Evolutionary conservation across 2,329 filamentous ascomycete genomes (phyloP).

Genomic region (Aspergillus sp.): DNA sequence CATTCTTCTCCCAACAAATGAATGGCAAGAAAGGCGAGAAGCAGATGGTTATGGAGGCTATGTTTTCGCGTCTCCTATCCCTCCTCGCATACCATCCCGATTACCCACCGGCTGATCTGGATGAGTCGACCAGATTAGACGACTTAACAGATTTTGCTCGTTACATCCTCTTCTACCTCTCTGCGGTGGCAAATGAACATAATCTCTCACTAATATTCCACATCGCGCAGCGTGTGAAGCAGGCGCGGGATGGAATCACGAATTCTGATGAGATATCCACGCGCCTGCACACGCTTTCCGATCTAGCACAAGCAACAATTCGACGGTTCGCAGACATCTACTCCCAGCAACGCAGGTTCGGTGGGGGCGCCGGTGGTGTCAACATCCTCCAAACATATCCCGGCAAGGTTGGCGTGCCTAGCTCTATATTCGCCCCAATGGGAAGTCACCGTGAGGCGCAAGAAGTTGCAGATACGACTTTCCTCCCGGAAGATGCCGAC

Average conservation of each 20-base stretch:
- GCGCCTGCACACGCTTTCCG: slow-evolving; percentile 77
- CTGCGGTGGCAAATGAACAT: slow-evolving; percentile 76
- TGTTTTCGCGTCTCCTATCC: slow-evolving; percentile 79
- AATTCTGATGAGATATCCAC: slow-evolving; percentile 47
- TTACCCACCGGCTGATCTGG: slow-evolving; percentile 53
- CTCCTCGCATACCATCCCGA: slow-evolving; percentile 93
- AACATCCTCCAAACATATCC: slow-evolving; percentile 76
- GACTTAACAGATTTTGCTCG: slow-evolving; percentile 75
- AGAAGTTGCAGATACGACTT: slow-evolving; percentile 82
- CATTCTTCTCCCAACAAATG: slow-evolving; percentile 57
- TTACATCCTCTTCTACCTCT: slow-evolving; percentile 89
- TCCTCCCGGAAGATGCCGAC: slow-evolving; percentile 73
- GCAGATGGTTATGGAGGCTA: slow-evolving; percentile 69
- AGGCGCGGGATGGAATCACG: slow-evolving; percentile 76
- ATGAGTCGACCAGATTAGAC: slow-evolving; percentile 50
- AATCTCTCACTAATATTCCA: slow-evolving; percentile 89
- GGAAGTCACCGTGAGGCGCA: slow-evolving; percentile 76
- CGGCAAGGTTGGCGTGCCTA: slow-evolving; percentile 76
- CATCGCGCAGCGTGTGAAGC: slow-evolving; percentile 89
- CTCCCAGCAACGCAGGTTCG: slow-evolving; percentile 62
- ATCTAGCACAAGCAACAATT: slow-evolving; percentile 79
- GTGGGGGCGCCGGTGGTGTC: slow-evolving; percentile 37
- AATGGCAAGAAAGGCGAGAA: slow-evolving; percentile 47
- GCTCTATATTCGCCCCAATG: slow-evolving; percentile 73
- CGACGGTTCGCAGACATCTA: slow-evolving; percentile 83